Evolutionary conservation across 306 rosid species (phyloP), one percentile per base, ranked within the genome.

Genomic region (Inga leiocalycina): DNA sequence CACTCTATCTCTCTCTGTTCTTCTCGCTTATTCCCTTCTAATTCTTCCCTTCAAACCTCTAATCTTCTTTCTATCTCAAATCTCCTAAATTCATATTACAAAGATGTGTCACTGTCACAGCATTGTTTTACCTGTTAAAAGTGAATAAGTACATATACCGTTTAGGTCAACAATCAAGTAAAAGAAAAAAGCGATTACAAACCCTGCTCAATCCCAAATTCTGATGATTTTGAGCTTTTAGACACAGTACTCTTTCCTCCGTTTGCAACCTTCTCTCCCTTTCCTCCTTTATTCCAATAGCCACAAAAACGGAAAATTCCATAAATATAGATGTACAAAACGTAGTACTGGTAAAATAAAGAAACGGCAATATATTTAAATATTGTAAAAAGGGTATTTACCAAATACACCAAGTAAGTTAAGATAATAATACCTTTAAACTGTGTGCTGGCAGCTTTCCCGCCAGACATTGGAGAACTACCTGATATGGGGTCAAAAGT

Each of bases 191-290:
- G 75, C 80, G 86, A 45, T 79, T 81, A 86, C 92, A 54, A 75
- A 96, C 98, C 92, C 59, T 87, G 88, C 80, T 87, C 98, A 80
- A 89, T 48, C 69, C 75, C 88, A 48, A 79, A 89, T 78, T 90
- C 97, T 75, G 89, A 87, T 22, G 91, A 82, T 32, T 56, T 92
- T 3, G 83, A 75, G 75, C 77, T 87, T 89, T 90, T 92, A 43
- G 88, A 64, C 3, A 5, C 80, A 70, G 88, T 37, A 79, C 62
- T 69, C 82, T 88, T 91, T 77, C 82, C 86, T 46, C 88, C 90
- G 54, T 78, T 88, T 79, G 76, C 89, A 51, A 49, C 70, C 77
- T 89, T 88, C 75, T 86, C 92, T 45, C 89, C 93, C 84, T 93
- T 91, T 44, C 95, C 98, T 41, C 89, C 89, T 83, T 81, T 54